Evolutionary conservation across 169 alveolate genomes (phyloP).

Genomic region (Eimeria acervulina): DNA sequence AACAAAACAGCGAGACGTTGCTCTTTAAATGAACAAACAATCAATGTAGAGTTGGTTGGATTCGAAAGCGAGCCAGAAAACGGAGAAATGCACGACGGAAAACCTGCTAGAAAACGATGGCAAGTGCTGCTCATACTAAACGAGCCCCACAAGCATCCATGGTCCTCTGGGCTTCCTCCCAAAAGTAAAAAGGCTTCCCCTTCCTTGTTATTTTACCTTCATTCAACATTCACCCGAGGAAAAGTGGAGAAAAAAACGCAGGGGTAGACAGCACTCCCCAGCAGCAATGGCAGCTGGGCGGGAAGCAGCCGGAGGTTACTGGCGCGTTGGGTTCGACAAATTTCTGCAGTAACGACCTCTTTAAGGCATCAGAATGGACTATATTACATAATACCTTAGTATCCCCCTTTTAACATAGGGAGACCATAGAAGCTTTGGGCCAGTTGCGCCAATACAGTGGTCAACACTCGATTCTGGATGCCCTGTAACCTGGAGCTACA

Average conservation of each 20-base stretch:
- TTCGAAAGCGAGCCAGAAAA: conserved; percentile 26
- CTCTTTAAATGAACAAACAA: not conserved
- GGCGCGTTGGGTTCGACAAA: not conserved
- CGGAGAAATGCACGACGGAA: not conserved
- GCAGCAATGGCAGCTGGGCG: conserved; percentile 43
- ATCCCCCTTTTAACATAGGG: not conserved
- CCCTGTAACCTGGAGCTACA: not conserved
- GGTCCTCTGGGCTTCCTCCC: conserved; percentile 53
- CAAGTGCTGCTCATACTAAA: conserved; percentile 32
- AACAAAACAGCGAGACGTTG: not conserved
- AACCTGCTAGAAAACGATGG: conserved; percentile 30
- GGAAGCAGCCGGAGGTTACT: conserved; percentile 2
- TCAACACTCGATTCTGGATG: not conserved
- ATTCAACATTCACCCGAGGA: not conserved
- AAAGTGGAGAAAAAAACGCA: not conserved
- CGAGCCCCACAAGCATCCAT: conserved; percentile 43
- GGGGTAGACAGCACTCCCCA: not conserved
- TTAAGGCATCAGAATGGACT: not conserved
- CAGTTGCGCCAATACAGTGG: not conserved
- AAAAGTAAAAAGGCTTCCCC: not conserved
- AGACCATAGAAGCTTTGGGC: not conserved
- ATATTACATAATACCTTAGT: not conserved
- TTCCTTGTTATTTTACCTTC: not conserved
- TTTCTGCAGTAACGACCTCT: not conserved
- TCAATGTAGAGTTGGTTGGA: not conserved